phyloP scores from a whole-genome alignment of 2,329 filamentous ascomycete genomes.

The Setomelanomma holmii region DNA sequence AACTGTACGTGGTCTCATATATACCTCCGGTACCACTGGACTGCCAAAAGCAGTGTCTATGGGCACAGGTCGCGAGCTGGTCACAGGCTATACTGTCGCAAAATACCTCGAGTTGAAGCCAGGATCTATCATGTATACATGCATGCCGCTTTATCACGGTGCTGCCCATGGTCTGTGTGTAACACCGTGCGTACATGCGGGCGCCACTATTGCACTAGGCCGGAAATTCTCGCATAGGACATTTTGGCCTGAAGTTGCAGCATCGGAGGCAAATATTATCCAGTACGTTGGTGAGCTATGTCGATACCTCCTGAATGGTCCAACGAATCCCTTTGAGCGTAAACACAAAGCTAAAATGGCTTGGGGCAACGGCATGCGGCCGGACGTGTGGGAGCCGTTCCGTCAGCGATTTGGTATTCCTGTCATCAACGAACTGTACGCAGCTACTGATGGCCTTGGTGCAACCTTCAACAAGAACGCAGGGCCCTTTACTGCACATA shows the following conservation, averaged over 20 bases:
- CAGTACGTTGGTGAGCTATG: constrained; percentile 50
- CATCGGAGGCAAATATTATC: constrained; percentile 38
- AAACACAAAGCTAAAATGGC: constrained; percentile 43
- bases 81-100: constrained; percentile 26
- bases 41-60: constrained; percentile 44
- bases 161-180: constrained; percentile 42
- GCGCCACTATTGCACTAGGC: constrained; percentile 38
- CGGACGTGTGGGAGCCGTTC: constrained; percentile 52
- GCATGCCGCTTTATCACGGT: constrained; percentile 49
- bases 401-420: constrained; percentile 49
- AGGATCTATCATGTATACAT: constrained; percentile 42
- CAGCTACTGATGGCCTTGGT: constrained; percentile 49
- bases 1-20: constrained; percentile 39
- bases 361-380: constrained; percentile 53
- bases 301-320: constrained; percentile 45
- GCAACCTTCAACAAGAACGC: constrained; percentile 41
- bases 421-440: constrained; percentile 50
- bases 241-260: constrained; percentile 48
- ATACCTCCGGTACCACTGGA: constrained; percentile 48
- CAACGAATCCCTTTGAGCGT: constrained; percentile 39
- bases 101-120: constrained; percentile 39
- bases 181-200: constrained; percentile 39
- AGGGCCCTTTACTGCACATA: constrained; percentile 42
- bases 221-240: constrained; percentile 45
- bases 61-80: constrained; percentile 37